Percentiles rank a stretch among this genome's conserved stretches.
Conservation (phyloP, 140 eudicot genomes). For the Bidens hawaiensis region DNA sequence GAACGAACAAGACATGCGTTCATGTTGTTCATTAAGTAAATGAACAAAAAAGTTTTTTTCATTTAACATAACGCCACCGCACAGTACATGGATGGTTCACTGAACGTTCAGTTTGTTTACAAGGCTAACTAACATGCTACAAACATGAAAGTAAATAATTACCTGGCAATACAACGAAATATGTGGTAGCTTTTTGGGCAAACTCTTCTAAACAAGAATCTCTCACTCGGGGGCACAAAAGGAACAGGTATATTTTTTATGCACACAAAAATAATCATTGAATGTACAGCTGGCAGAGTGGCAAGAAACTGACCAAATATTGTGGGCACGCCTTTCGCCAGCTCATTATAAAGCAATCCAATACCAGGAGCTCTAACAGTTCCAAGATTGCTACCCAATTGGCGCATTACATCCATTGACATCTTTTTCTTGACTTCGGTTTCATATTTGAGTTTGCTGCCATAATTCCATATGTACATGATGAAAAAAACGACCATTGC, state of each 20-base stretch:
- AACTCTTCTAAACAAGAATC: conserved; percentile 90
- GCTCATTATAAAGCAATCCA: conserved; percentile 91
- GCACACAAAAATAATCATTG: conserved; percentile 87
- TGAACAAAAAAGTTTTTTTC: no score
- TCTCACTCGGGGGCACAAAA: conserved; percentile 78
- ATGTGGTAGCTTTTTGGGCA: conserved; percentile 87
- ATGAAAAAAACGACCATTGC: conserved; percentile 54
- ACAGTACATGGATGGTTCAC: no score
- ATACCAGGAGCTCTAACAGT: conserved; percentile 97
- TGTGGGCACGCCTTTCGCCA: conserved; percentile 88
- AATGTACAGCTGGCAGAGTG: conserved; percentile 91
- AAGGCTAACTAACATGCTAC: no score
- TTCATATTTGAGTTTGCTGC: conserved; percentile 86
- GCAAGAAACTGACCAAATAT: conserved; percentile 87
- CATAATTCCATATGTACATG: conserved; percentile 96
- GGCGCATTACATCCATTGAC: conserved; percentile 83
- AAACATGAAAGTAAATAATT: conserved; percentile 3
- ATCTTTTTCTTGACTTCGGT: conserved; percentile 81
- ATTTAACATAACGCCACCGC: no score
- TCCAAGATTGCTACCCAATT: conserved; percentile 84
- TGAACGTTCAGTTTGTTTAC: no score
- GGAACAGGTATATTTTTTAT: conserved; percentile 88
- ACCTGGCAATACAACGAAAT: conserved; percentile 98
- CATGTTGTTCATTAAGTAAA: no score
- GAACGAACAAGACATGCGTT: no score